Percentiles rank a stretch among this genome's conserved stretches.
These are phyloP conservation scores for Rhodotorula kratochvilovae DNA, from an alignment of 768 basidiomycete genomes.

Conservation along the genomic window DNA sequence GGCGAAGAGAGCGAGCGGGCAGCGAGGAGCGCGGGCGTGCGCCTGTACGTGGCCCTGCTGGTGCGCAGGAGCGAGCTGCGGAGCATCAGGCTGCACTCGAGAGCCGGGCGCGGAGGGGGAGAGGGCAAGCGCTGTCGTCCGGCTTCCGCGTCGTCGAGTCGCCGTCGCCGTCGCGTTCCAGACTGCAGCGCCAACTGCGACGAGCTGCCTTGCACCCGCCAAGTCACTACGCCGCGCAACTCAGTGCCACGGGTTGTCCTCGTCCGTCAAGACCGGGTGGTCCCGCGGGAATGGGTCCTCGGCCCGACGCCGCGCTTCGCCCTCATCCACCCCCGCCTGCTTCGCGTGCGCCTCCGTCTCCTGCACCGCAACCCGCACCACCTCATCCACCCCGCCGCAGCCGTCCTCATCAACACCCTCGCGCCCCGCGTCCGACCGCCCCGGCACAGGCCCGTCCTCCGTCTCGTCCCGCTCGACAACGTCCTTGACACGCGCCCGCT, in stretches of 20 bases:
- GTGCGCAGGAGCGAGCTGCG: neutral
- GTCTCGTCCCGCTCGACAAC: constrained; percentile 15
- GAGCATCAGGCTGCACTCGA: neutral
- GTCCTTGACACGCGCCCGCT: neutral
- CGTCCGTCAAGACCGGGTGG: neutral
- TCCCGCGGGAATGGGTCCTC: neutral
- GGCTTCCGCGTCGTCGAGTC: too few relatives aligned
- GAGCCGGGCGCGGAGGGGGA: too few relatives aligned
- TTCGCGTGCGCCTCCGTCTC: neutral
- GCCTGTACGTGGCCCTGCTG: too few relatives aligned
- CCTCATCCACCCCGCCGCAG: neutral
- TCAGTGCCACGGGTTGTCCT: constrained; percentile 23
- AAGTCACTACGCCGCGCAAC: neutral
- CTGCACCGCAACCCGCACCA: constrained; percentile 18
- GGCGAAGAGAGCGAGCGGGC: neutral
- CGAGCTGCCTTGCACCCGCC: too few relatives aligned
- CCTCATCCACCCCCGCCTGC: constrained; percentile 17
- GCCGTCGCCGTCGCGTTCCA: too few relatives aligned
- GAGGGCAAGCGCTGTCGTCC: too few relatives aligned
- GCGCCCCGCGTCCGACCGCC: neutral
- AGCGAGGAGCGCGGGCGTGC: neutral
- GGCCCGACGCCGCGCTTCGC: neutral
- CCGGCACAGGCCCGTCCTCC: constrained; percentile 5
- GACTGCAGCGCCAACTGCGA: too few relatives aligned
- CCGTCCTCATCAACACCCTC: neutral